A percentile compares a stretch with the other conserved stretches of the same genome.
phyloP scores from a whole-genome alignment of 2,329 filamentous ascomycete species.

The Blastomyces gilchristii region DNA sequence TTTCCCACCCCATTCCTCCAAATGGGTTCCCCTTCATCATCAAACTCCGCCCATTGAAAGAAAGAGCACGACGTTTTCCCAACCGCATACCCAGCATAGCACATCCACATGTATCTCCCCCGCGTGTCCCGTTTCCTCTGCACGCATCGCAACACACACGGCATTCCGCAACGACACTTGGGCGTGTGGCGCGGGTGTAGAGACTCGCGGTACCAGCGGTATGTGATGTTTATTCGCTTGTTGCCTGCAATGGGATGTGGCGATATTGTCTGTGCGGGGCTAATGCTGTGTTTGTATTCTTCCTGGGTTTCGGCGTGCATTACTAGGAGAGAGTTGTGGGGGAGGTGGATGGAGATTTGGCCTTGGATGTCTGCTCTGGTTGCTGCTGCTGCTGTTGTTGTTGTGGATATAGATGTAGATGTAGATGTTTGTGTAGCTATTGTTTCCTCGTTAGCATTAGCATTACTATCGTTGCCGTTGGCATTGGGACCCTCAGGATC shows the following conservation, averaged over 20 bases:
- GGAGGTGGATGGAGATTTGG: slow-evolving; percentile 85
- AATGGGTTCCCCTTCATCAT: slow-evolving; percentile 71
- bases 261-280: slow-evolving; percentile 63
- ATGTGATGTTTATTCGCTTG: slow-evolving; percentile 85
- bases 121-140: slow-evolving; percentile 66
- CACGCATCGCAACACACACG: slow-evolving; percentile 62
- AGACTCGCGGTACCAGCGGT: slow-evolving; percentile 68
- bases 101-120: slow-evolving; percentile 91
- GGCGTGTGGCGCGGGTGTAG: slow-evolving; percentile 72
- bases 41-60: slow-evolving; percentile 79
- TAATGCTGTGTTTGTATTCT: slow-evolving; percentile 85
- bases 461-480: slow-evolving; percentile 3
- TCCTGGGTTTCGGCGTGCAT: slow-evolving; percentile 99
- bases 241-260: slow-evolving; percentile 75
- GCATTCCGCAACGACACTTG: slow-evolving; percentile 62
- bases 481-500: slow-evolving; percentile 37
- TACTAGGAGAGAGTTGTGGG: slow-evolving; percentile 83
- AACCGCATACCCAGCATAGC: slow-evolving; percentile 51
- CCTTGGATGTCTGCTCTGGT: slow-evolving; percentile 55
- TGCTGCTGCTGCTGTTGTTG: slow-evolving; percentile 10
- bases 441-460: neutral
- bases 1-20: slow-evolving; percentile 36
- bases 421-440: neutral
- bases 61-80: slow-evolving; percentile 54
- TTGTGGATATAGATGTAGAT: neutral